These are phyloP conservation scores for Hypoxylon rickii DNA, from an alignment of 495 filamentous ascomycete genomes.

Conservation along the genomic window DNA sequence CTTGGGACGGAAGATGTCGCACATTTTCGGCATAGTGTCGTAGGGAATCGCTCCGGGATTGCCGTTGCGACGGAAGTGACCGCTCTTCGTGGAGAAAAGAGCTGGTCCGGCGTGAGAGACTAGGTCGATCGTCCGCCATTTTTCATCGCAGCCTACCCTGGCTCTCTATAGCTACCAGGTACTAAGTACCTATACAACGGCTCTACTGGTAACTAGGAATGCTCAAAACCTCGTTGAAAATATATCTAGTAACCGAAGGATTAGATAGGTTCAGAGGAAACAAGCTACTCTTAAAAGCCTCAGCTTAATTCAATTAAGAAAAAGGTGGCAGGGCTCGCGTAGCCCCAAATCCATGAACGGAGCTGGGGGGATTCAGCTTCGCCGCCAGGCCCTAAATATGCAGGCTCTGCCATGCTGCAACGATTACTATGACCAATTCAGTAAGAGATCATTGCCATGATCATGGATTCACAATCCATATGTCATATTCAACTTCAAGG, in stretches of 20 bases:
- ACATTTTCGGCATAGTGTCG: conserved; percentile 9
- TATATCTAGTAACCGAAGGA: no score
- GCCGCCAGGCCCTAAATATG: conserved; percentile 3
- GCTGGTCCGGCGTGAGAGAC: conserved; percentile 2
- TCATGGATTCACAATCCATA: no score
- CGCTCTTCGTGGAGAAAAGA: conserved; percentile 7
- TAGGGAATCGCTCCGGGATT: conserved; percentile 3
- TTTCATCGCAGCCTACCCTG: not conserved
- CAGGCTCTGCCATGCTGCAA: conserved; percentile 4
- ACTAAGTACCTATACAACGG: no score
- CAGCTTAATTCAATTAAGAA: not conserved
- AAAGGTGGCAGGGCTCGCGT: conserved; percentile 2
- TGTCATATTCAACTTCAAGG: no score
- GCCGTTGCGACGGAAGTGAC: not conserved
- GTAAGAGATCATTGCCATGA: no score
- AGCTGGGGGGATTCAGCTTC: conserved; percentile 9
- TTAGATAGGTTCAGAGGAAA: not conserved
- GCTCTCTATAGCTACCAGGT: not conserved
- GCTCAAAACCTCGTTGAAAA: no score
- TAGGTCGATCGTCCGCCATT: conserved; percentile 11
- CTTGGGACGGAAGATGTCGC: conserved; percentile 7
- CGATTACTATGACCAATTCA: not conserved
- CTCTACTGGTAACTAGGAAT: no score
- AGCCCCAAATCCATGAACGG: not conserved
- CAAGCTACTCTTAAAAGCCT: not conserved